phyloP scores from a whole-genome alignment of 2,329 filamentous ascomycete genomes.

The Chaetomium sp. region DNA sequence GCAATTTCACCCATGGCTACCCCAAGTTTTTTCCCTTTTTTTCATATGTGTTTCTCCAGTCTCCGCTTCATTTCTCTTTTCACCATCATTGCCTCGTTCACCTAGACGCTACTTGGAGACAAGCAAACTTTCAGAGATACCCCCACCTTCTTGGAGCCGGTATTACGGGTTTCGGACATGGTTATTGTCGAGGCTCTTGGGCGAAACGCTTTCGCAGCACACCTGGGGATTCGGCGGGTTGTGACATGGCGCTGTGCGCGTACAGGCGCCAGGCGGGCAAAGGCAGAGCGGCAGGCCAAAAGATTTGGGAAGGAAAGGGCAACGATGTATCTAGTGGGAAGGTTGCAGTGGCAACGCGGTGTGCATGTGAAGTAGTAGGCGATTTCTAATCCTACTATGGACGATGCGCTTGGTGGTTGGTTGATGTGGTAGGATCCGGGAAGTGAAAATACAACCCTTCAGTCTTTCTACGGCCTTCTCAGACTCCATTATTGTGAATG shows the following conservation, averaged over 20 bases:
- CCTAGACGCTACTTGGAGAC: conserved; percentile 17
- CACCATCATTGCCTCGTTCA: conserved; percentile 10
- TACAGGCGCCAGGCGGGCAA: conserved; percentile 1
- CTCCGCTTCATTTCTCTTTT: neutral
- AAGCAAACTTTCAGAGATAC: conserved; percentile 14
- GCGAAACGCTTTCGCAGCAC: conserved; percentile 1
- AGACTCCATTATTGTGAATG: too few species aligned
- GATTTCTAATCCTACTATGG: neutral
- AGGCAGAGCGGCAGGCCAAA: conserved; percentile 6
- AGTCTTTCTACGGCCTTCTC: neutral
- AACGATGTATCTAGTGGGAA: conserved; percentile 3
- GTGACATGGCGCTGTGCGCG: neutral
- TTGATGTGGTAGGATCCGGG: neutral
- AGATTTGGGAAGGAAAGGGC: conserved; percentile 1
- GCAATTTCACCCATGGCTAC: neutral
- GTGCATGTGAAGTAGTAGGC: neutral
- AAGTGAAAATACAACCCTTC: neutral
- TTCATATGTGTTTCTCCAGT: neutral
- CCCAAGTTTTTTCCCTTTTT: neutral
- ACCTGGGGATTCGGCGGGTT: conserved; percentile 4
- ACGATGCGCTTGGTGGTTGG: neutral
- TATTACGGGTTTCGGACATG: conserved; percentile 10
- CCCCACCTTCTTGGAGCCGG: conserved; percentile 4
- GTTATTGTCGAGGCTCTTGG: conserved; percentile 11
- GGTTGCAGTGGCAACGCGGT: neutral